Base-by-base conservation (phyloP, 1,139 yeast genomes). In the Zygosaccharomyces sapae region DNA sequence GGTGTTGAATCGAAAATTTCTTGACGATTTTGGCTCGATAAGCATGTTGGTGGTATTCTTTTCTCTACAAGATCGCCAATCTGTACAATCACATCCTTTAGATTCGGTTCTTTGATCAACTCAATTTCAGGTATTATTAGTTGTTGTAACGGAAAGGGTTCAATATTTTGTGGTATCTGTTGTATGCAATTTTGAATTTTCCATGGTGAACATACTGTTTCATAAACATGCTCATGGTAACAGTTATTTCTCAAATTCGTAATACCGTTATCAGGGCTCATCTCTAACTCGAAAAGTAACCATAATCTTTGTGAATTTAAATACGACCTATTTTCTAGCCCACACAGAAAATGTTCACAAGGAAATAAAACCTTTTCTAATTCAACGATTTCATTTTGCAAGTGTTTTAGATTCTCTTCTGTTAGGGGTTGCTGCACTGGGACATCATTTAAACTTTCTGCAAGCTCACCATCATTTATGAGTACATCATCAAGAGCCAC, bases 281-380 rank as follows among this genome's bases (percentile, higher is more conserved):
- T 53, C 44, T 64, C 68, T 16, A 64, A 39, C 25, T 64, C 68
- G 41, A 64, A 64, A 7, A 64, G 48, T 35, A 64, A 58, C 65
- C 65, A 61, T 13, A 50, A 33, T 19, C 65, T 51, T 7, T 56
- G 48, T 22, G 43, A 41, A 9, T 43, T 42, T 7, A 53, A 25
- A 9, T 41, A 34, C n/a, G 13, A 37, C 45, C 52, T 53, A 40
- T 53, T 54, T 9, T 46, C 44, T 1, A 30, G n/a, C 19, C 56
- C 51, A 33, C 62, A 57, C 7, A 57, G 30, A 24, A 24, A 45
- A 51, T 58, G 62, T 2, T 43, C 43, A 45, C 63, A 58, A 5
- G 24, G 30, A 12, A 36, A 44, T 1, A 27, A 20, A 16, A 38
- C 29, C 1, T 36, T 41, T 48, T 60, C 63, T 18, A 46, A 42